Percentiles rank a stretch among this genome's conserved stretches.
Conservation (phyloP, 106 monocot species). For the Posidonia australis region DNA sequence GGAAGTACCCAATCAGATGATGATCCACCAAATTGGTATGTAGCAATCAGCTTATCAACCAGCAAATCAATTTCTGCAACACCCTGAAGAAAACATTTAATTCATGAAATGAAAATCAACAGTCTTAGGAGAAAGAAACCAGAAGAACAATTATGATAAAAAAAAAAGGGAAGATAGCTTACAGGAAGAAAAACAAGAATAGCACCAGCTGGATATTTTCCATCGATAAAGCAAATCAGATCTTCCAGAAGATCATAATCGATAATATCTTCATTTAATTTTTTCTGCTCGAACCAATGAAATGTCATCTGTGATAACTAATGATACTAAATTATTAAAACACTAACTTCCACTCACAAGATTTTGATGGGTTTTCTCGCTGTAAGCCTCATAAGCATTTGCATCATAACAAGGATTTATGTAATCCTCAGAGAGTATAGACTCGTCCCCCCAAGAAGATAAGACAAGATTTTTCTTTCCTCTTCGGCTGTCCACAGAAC, state of each 20-base stretch:
- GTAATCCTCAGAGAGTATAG: conserved; percentile 53
- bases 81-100: conserved; percentile 44
- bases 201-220: conserved; percentile 64
- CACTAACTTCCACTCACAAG: conserved; percentile 24
- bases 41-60: conserved; percentile 65
- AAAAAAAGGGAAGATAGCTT: conserved; percentile 9
- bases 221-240: conserved; percentile 81
- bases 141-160: neutral
- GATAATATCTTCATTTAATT: conserved; percentile 77
- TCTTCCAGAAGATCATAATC: conserved; percentile 98
- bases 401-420: conserved; percentile 63
- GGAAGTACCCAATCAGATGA: conserved; percentile 93
- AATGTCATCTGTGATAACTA: neutral
- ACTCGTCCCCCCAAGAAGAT: conserved; percentile 90
- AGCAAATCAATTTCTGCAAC: conserved; percentile 86
- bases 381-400: conserved; percentile 46
- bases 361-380: conserved; percentile 69
- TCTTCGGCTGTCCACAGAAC: conserved; percentile 57
- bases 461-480: conserved; percentile 86
- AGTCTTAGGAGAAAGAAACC: neutral
- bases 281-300: conserved; percentile 45
- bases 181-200: conserved; percentile 97
- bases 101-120: conserved; percentile 6
- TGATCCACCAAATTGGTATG: conserved; percentile 58
- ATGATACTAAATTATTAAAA: neutral